Conservation (phyloP, 2,329 filamentous ascomycete species). For the Neonectria magnoliae region DNA sequence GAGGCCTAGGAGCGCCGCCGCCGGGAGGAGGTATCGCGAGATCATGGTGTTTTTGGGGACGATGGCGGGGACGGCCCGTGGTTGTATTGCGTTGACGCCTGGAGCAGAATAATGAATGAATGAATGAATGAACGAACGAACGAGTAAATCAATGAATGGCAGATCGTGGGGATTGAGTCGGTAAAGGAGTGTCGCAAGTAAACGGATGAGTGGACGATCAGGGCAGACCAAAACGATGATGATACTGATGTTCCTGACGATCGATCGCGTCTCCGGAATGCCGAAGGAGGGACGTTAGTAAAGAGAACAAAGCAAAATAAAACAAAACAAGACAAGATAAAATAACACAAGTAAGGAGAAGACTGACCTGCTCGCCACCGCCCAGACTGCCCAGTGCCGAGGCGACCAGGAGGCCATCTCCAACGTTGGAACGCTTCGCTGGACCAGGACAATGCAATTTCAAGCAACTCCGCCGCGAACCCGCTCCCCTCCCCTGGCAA, state of each 20-base stretch:
- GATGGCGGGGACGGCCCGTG: not conserved
- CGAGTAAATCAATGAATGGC: not conserved
- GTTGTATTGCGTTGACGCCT: constrained; percentile 8
- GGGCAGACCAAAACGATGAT: not conserved
- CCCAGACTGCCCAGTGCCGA: not conserved
- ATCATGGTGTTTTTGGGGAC: constrained; percentile 33
- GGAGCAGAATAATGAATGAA: not conserved
- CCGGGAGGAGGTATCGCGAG: constrained; percentile 43
- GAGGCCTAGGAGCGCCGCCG: constrained; percentile 55
- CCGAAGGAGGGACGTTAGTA: constrained; percentile 4
- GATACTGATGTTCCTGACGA: not conserved
- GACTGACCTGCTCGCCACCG: not conserved
- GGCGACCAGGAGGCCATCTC: not conserved
- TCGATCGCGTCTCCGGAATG: not conserved
- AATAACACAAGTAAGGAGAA: constrained; percentile 16
- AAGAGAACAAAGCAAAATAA: constrained; percentile 5
- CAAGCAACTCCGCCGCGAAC: not conserved
- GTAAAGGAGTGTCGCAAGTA: constrained; percentile 21
- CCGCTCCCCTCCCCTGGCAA: not conserved
- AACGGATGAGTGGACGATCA: constrained; percentile 36
- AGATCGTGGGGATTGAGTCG: not conserved
- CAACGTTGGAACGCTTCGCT: not conserved
- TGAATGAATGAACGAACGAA: not conserved
- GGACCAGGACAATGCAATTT: not conserved
- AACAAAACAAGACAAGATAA: not conserved